Evolutionary conservation across 2,329 filamentous ascomycete genomes (phyloP), one percentile per base, ranked within the genome.

Genomic region (Aquanectria penicillioides): DNA sequence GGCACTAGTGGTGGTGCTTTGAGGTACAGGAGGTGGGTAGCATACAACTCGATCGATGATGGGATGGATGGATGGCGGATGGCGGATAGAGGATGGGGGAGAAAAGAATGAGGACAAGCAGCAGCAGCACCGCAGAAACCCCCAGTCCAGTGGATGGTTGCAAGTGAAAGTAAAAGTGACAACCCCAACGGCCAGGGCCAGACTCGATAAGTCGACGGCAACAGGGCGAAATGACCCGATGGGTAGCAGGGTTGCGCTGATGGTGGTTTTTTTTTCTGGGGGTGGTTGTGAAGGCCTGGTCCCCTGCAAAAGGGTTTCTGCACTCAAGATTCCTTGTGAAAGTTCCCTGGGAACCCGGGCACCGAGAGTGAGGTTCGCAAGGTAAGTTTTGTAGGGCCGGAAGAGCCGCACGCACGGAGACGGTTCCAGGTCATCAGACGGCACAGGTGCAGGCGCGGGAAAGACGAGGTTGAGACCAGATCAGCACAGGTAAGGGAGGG

Each of bases 401-500:
- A 51, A 62, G 66, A 69, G 66, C 64, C 66, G 62, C 61, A 65
- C 36, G 37, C 29, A 50, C 22, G 40, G 50, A 49, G 25, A 40
- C 31, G 29, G 17, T 33, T 55, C 55, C 50, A 64, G 54, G 58
- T 60, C 52, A 46, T 53, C 34, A 60, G 47, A 25, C 51, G 28
- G 57, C 17, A 22, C 22, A 26, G 31, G 40, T 34, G 13, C 23
- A 44, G 38, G 44, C 18, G n/a, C 25, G 43, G 33, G 40, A 20
- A 37, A 59, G 43, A 40, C 48, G 43, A 55, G 23, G 38, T 55
- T 37, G 28, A 58, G 37, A 13, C 28, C 41, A 37, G 47, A 52
- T 68, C 57, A 61, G 65, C 51, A 46, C 22, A 56, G 46, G 26
- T 23, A 49, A 54, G 29, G 20, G 58, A 57, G 48, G 28, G 44